Evolutionary conservation across 140 eudicot genomes (phyloP).

Genomic region (Flaveria floridana): DNA sequence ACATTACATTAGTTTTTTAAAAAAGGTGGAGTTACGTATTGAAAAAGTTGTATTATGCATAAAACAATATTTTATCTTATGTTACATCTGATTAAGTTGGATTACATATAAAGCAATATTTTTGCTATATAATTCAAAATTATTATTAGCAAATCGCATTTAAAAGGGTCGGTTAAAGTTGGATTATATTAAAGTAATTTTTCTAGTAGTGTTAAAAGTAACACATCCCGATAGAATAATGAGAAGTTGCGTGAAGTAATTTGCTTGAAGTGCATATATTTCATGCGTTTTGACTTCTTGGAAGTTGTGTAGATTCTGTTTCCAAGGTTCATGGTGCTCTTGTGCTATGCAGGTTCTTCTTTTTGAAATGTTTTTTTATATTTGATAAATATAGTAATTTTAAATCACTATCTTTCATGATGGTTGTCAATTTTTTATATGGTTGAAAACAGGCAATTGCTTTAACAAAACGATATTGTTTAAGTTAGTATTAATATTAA

Average conservation of each 20-base stretch:
- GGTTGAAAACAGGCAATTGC: neutral
- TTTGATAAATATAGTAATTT: neutral
- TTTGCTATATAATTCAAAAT: too few relatives aligned
- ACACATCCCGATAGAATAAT: too few relatives aligned
- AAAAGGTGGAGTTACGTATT: too few relatives aligned
- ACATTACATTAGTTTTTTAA: too few relatives aligned
- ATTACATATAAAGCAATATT: too few relatives aligned
- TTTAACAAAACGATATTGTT: neutral
- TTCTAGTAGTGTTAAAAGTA: too few relatives aligned
- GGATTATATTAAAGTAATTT: too few relatives aligned
- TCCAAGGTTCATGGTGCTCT: neutral
- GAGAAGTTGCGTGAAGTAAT: neutral
- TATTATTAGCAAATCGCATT: too few relatives aligned
- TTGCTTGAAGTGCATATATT: neutral
- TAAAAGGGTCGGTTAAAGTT: too few relatives aligned
- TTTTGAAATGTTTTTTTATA: neutral
- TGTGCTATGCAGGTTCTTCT: neutral
- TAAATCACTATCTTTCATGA: neutral
- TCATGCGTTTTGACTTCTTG: neutral
- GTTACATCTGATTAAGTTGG: too few relatives aligned
- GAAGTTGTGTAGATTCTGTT: conserved; percentile 5
- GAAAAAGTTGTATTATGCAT: too few relatives aligned
- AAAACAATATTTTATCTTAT: too few relatives aligned
- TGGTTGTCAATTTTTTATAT: neutral
- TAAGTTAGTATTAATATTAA: neutral